Evolutionary conservation across 228 moss, liverwort and hornwort species (phyloP).

Genomic region (Sphagnum magellanicum): DNA sequence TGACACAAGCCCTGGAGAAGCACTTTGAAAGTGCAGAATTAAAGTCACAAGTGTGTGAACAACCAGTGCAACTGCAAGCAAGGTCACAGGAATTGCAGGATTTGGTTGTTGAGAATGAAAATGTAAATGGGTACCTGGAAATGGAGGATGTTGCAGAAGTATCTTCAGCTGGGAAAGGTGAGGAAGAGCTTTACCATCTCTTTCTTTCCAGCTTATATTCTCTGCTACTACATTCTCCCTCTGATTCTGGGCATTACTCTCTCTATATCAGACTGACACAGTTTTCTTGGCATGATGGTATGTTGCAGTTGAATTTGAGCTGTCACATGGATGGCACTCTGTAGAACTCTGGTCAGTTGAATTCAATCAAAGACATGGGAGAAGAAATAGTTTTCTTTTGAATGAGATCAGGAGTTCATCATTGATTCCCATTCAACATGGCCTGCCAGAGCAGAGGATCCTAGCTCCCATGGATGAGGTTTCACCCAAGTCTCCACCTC

Average conservation of each 20-base stretch:
- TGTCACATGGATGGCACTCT: slow-evolving; percentile 31
- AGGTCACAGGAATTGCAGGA: too few relatives aligned
- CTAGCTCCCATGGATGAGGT: slow-evolving; percentile 7
- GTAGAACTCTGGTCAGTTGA: slow-evolving; percentile 54
- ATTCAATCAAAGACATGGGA: slow-evolving; percentile 50
- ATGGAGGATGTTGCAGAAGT: slow-evolving; percentile 6
- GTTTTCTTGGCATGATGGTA: too few relatives aligned
- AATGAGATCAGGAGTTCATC: slow-evolving; percentile 23
- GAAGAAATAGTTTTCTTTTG: slow-evolving; percentile 28
- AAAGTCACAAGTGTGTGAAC: too few relatives aligned
- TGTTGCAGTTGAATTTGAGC: slow-evolving; percentile 28
- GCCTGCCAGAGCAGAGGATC: slow-evolving; percentile 10
- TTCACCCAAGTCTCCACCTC: slow-evolving; percentile 17
- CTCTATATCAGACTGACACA: too few relatives aligned
- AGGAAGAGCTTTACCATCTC: neutral
- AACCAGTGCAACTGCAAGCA: too few relatives aligned
- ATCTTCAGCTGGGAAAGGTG: slow-evolving; percentile 28
- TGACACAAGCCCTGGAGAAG: too few relatives aligned
- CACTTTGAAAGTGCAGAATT: too few relatives aligned
- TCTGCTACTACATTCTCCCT: too few relatives aligned
- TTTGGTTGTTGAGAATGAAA: slow-evolving; percentile 9
- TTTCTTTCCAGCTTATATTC: too few relatives aligned
- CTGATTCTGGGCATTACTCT: too few relatives aligned
- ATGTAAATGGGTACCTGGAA: slow-evolving; percentile 8
- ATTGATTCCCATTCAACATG: neutral